Evolutionary conservation across 2,329 filamentous ascomycete genomes (phyloP), one percentile per base, ranked within the genome.

Genomic region (Nannizziopsis arthrosporioides): DNA sequence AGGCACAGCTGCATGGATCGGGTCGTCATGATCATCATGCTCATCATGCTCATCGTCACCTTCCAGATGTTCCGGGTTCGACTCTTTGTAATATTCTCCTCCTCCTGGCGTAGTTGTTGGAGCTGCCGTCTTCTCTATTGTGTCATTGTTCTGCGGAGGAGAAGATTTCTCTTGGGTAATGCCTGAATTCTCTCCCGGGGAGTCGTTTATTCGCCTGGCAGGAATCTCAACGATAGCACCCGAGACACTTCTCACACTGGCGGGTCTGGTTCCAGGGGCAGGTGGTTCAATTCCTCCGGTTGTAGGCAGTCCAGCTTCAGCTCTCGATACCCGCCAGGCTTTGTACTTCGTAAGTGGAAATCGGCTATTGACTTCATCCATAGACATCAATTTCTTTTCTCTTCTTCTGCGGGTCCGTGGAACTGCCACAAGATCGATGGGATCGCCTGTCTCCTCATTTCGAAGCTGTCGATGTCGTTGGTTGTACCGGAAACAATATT

Each of bases 401-500:
- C 89, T 80, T 60, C 90, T 78, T 49, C 92, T 80, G 64, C 92
- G 89, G 44, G 87, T 83, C 51, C 87, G 73, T 50, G 87, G 85
- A 77, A 96, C 88, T 49, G 82, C 77, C 50, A 89, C 78, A 55
- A 98, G 73, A 53, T 88, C 88, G 60, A 98, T 93, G 12, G 84
- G 85, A 54, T 95, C 89, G 63, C 85, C 84, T 56, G 89, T 85
- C 58, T 88, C 85, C 55, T 85, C 71, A 68, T 77, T 71, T 58
- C 86, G 81, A 60, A 87, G 71, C 52, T 82, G 81, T 44, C 92
- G 83, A 62, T 93, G 93, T 51, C 92, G 83, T 57, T 92, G 89
- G 67, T 96, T 96, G 67, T 98, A 96, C 58, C 92, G 79, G 69
- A 98, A 98, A 70, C 92, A 98, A 68, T 98, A 98, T 71, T 98